Percentiles rank a stretch among this genome's conserved stretches.
phyloP scores from a whole-genome alignment of 1,284 basidiomycete species.

The Melanopsichium pennsylvanicum region DNA sequence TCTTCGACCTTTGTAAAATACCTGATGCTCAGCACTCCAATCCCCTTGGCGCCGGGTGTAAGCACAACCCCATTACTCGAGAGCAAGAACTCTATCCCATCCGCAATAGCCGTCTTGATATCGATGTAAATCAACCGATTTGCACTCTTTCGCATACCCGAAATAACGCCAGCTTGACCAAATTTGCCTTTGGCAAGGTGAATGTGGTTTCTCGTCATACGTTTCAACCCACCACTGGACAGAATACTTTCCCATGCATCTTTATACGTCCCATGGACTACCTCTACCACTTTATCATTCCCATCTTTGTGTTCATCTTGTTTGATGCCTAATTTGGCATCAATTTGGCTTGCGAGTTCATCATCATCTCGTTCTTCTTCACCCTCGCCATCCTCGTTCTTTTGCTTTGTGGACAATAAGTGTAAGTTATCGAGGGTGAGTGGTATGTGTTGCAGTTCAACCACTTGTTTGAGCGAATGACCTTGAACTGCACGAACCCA shows the following conservation, averaged over 20 bases:
- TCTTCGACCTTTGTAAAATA: slow-evolving; percentile 50
- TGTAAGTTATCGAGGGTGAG: slow-evolving; percentile 45
- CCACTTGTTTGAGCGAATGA: slow-evolving; percentile 78
- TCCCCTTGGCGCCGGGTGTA: slow-evolving; percentile 71
- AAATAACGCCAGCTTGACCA: slow-evolving; percentile 74
- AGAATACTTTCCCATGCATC: slow-evolving; percentile 68
- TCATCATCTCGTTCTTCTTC: background rate
- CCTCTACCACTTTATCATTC: slow-evolving; percentile 4
- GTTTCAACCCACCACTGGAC: slow-evolving; percentile 75
- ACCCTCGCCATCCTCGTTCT: background rate
- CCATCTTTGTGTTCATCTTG: background rate
- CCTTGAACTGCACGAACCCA: slow-evolving; percentile 85
- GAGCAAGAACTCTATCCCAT: slow-evolving; percentile 76
- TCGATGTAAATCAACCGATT: slow-evolving; percentile 80
- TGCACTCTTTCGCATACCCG: slow-evolving; percentile 79
- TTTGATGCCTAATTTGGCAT: slow-evolving; percentile 7
- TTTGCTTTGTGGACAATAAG: slow-evolving; percentile 9
- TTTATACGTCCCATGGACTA: slow-evolving; percentile 59
- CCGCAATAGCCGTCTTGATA: slow-evolving; percentile 74
- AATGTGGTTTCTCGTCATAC: slow-evolving; percentile 85
- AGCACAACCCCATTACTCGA: slow-evolving; percentile 86
- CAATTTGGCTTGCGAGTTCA: background rate
- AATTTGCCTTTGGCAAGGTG: slow-evolving; percentile 77
- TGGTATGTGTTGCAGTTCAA: slow-evolving; percentile 33
- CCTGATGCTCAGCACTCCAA: slow-evolving; percentile 25